phyloP scores from a whole-genome alignment of 192 early-diverging fungal genomes.

The Coemansia sp. region DNA sequence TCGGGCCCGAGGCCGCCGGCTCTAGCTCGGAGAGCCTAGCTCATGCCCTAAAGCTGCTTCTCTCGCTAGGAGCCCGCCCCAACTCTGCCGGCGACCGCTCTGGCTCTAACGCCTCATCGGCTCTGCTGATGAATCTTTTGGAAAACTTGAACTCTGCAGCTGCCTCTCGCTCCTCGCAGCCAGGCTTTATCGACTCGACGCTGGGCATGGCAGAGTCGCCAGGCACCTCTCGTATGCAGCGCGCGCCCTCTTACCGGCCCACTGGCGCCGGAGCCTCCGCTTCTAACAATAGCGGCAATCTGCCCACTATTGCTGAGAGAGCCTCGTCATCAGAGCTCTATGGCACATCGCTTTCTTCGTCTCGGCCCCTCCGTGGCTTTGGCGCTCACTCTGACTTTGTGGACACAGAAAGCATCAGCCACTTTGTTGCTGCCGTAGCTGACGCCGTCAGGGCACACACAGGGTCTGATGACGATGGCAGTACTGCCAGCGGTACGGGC shows the following conservation, averaged over 20 bases:
- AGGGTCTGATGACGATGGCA: background rate
- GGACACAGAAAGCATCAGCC: conserved; percentile 23
- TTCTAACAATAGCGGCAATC: background rate
- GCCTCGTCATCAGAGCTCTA: background rate
- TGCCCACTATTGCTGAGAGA: background rate
- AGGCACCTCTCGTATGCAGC: background rate
- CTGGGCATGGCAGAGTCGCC: background rate
- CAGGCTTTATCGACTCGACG: background rate
- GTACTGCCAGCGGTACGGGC: background rate
- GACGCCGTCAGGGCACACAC: conserved; percentile 33
- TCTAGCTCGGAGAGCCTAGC: conserved; percentile 35
- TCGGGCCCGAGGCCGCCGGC: conserved; percentile 8
- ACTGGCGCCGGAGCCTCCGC: background rate
- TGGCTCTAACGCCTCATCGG: background rate
- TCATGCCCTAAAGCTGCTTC: conserved; percentile 41
- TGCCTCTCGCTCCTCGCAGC: background rate
- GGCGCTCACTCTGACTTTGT: background rate
- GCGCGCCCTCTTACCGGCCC: background rate
- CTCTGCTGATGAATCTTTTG: conserved; percentile 21
- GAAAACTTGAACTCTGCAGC: conserved; percentile 14
- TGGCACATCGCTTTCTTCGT: background rate
- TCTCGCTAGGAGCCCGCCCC: conserved; percentile 14
- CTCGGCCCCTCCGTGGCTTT: background rate
- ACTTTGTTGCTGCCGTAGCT: conserved; percentile 37
- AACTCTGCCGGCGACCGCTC: conserved; percentile 9